Base-by-base conservation (phyloP, 768 basidiomycete species). In the Mycena polygramma region DNA sequence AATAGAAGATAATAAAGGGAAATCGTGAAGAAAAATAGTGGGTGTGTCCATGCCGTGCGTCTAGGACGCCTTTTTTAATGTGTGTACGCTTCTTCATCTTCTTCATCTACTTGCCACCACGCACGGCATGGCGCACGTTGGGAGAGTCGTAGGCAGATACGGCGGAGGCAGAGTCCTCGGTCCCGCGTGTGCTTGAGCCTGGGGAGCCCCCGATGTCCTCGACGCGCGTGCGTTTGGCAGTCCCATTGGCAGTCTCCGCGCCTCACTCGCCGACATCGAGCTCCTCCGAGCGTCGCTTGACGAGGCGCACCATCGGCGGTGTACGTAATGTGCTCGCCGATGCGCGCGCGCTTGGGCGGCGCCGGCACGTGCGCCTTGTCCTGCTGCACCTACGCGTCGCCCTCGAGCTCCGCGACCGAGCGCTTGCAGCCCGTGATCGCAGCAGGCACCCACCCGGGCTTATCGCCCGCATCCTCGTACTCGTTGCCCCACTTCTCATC, bases 321-420 rank as follows among this genome's bases (percentile, higher is more conserved):
- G n/a, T n/a, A n/a, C n/a, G 30, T 30, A 30, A 6, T 30, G 3
- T 30, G 2, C 52, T 35, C 52, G 26, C 52, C 52, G 13, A 30
- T 57, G 35, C 54, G 35, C 15, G 59, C 59, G 46, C 59, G 59
- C 46, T 60, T 46, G 7, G 45, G 45, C 45, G 45, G 45, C 45
- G 45, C 17, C 45, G 7, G 15, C 15, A 6, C 17, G 17, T 2
- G 45, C 19, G 45, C 30, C 15, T 46, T 20, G 45, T 46, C 15
- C 19, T 19, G 45, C 2, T 46, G 15, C 10, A 46, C 17, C 2
- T 52, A 22, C 24, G 24, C 51, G 24, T 75, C 79, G 49, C 76
- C 78, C 52, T 79, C 79, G 6, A 81, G 79, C 59, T 81, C 82
- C 30, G 81, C 77, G 35, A 74, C 75, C 1, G 76, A 78, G 46